Conservation (phyloP, 768 basidiomycete genomes). For the Auriscalpium vulgare region DNA sequence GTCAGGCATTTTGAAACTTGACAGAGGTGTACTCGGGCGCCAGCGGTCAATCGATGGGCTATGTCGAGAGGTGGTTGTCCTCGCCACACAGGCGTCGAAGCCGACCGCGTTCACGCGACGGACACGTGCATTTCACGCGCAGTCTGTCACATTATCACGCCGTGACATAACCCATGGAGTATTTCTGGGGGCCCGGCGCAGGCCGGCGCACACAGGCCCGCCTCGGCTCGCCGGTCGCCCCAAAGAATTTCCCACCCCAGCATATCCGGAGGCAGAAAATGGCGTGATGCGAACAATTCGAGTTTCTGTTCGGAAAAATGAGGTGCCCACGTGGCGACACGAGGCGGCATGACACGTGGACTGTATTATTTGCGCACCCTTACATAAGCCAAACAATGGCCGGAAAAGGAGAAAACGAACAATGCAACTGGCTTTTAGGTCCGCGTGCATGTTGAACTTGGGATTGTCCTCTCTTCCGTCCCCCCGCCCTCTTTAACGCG, state of each 20-base stretch:
- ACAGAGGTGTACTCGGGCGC: not conserved
- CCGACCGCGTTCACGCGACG: no score
- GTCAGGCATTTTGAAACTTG: slow-evolving; percentile 29
- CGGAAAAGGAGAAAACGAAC: slow-evolving; percentile 19
- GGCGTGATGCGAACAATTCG: not conserved
- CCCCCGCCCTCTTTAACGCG: slow-evolving; percentile 14
- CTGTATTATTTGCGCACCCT: slow-evolving; percentile 21
- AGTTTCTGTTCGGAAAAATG: slow-evolving; percentile 7
- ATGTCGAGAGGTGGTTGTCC: no score
- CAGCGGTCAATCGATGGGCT: not conserved
- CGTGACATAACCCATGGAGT: not conserved
- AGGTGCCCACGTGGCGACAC: slow-evolving; percentile 10
- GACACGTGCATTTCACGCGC: not conserved
- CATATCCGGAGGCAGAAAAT: not conserved
- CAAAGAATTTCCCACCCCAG: not conserved
- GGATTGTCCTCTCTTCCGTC: slow-evolving; percentile 16
- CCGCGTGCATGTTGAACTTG: slow-evolving; percentile 23
- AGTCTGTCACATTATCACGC: slow-evolving; percentile 1
- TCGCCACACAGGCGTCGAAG: not conserved
- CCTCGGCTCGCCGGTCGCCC: not conserved
- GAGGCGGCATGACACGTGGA: slow-evolving; percentile 16
- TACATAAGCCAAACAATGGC: slow-evolving; percentile 15
- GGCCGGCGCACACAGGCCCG: no score
- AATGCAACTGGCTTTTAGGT: slow-evolving; percentile 9
- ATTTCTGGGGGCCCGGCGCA: no score